These are phyloP conservation scores for Tinospora cordifolia DNA, from an alignment of 164 flowering plant genomes.

Conservation along the genomic window DNA sequence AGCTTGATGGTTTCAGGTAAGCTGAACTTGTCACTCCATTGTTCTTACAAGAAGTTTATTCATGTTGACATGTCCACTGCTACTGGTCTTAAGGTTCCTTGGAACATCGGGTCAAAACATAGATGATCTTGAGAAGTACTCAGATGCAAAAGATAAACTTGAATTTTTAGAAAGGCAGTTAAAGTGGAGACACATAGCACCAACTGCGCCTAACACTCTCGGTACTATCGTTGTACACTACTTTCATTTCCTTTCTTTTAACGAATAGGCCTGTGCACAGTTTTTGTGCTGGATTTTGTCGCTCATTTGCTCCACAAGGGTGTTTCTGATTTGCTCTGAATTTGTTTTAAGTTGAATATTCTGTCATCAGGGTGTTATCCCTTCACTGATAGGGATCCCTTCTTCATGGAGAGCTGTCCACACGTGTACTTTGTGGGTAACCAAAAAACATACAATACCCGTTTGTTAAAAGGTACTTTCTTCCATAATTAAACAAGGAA, in stretches of 20 bases:
- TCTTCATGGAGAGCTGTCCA: constrained; percentile 81
- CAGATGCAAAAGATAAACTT: constrained; percentile 63
- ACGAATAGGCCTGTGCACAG: not conserved
- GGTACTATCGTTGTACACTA: constrained; percentile 33
- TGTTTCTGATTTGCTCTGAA: not conserved
- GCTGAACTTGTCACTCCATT: not conserved
- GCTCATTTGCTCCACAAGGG: not conserved
- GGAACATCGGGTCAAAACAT: constrained; percentile 96
- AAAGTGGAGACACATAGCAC: constrained; percentile 96
- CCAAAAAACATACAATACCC: constrained; percentile 59
- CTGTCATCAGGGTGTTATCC: constrained; percentile 81
- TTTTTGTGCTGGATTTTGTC: not conserved
- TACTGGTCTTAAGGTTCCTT: constrained; percentile 52
- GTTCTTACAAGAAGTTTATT: constrained; percentile 1
- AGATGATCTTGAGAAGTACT: constrained; percentile 80
- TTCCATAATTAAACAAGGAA: not conserved
- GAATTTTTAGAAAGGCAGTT: constrained; percentile 90
- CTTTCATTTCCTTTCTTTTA: not conserved
- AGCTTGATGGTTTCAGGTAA: constrained; percentile 70
- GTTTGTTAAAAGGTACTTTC: constrained; percentile 51
- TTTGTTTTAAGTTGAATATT: not conserved
- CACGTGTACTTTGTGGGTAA: constrained; percentile 95
- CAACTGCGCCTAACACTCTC: constrained; percentile 92
- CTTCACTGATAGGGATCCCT: constrained; percentile 87
- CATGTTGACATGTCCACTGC: not conserved